These are phyloP conservation scores for Lagerstroemia speciosa DNA, from an alignment of 345 rosid genomes.

Conservation along the genomic window DNA sequence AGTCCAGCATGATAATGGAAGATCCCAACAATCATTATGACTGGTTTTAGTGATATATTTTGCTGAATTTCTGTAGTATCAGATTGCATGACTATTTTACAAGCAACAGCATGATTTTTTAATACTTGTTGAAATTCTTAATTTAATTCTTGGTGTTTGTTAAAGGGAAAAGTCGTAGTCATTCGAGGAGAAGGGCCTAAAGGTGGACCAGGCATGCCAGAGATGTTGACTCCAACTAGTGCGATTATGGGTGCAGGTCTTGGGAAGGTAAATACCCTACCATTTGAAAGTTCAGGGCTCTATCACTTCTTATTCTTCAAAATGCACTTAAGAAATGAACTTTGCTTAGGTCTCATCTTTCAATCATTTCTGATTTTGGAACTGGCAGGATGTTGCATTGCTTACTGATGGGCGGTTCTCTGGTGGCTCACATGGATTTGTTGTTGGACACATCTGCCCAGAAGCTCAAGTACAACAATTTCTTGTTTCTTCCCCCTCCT, in stretches of 20 bases:
- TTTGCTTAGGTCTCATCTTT: background rate
- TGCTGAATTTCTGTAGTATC: background rate
- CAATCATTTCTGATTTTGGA: constrained; percentile 14
- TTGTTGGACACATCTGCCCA: constrained; percentile 94
- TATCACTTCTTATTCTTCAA: background rate
- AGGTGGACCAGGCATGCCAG: constrained; percentile 99
- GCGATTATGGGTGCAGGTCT: constrained; percentile 99
- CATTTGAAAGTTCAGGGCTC: background rate
- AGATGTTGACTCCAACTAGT: constrained; percentile 98
- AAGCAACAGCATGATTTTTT: no score
- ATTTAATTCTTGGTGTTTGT: constrained; percentile 8
- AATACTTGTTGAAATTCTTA: background rate
- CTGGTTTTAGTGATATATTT: background rate
- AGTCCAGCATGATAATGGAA: background rate
- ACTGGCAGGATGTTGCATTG: constrained; percentile 78
- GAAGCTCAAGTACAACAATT: constrained; percentile 74
- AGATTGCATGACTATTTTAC: no score
- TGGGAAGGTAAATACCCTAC: constrained; percentile 59
- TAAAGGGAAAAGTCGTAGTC: constrained; percentile 84
- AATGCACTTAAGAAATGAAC: background rate
- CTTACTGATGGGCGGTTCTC: constrained; percentile 97
- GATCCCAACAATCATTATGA: background rate
- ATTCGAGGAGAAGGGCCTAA: constrained; percentile 97
- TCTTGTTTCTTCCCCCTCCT: background rate
- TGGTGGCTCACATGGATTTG: constrained; percentile 98